Conservation (phyloP, 2,329 filamentous ascomycete species). For the Clarireedia monteithiana region DNA sequence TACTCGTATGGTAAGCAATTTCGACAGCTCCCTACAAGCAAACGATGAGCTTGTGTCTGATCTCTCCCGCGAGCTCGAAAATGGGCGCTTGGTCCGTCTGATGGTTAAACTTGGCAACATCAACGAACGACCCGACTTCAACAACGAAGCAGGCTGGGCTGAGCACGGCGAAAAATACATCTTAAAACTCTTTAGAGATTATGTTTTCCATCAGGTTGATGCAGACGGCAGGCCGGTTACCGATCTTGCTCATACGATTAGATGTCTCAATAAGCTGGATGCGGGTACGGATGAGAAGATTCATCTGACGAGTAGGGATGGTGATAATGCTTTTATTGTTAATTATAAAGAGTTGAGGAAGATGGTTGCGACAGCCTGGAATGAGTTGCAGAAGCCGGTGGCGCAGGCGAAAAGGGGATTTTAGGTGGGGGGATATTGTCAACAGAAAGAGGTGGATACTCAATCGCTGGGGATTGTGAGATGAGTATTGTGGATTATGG, state of each 20-base stretch:
- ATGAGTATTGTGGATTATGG: too few species aligned
- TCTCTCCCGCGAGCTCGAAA: slow-evolving; percentile 77
- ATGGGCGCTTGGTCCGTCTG: slow-evolving; percentile 72
- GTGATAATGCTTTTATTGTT: slow-evolving; percentile 81
- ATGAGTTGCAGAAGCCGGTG: slow-evolving; percentile 38
- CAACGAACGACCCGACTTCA: slow-evolving; percentile 83
- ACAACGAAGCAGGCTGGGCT: slow-evolving; percentile 72
- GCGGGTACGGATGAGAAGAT: slow-evolving; percentile 82
- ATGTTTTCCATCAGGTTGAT: slow-evolving; percentile 95
- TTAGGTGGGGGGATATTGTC: background rate
- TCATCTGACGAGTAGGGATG: slow-evolving; percentile 78
- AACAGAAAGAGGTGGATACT: too few species aligned
- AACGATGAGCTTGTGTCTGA: slow-evolving; percentile 68
- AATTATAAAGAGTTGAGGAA: slow-evolving; percentile 84
- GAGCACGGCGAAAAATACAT: slow-evolving; percentile 90
- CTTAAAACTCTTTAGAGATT: slow-evolving; percentile 92
- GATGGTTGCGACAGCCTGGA: slow-evolving; percentile 49
- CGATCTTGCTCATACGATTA: slow-evolving; percentile 80
- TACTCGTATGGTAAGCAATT: slow-evolving; percentile 63
- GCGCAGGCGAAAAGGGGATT: slow-evolving; percentile 3
- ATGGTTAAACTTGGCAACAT: slow-evolving; percentile 79
- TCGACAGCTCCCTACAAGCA: slow-evolving; percentile 73
- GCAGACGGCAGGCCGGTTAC: slow-evolving; percentile 73
- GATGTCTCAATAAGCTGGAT: slow-evolving; percentile 85
- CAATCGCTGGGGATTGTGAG: too few species aligned